phyloP scores from a whole-genome alignment of 441 rosid species.

The Pelargonium fulgidum region DNA sequence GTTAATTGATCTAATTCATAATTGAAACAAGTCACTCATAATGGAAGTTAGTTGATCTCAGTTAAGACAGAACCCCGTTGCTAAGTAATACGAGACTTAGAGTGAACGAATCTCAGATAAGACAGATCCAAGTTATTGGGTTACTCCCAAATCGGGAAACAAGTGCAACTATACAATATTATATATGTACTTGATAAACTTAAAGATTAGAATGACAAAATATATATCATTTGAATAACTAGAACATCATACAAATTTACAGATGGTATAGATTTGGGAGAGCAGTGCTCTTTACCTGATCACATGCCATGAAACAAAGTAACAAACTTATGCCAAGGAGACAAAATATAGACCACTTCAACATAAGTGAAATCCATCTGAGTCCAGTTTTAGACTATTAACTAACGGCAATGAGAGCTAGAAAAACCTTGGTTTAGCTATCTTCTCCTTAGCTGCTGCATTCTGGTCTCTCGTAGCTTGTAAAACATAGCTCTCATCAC shows the following conservation, averaged over 20 bases:
- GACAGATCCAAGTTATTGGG: too few relatives aligned
- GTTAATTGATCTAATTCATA: too few relatives aligned
- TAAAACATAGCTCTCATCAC: constrained; percentile 27
- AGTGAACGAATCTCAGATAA: too few relatives aligned
- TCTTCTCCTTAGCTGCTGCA: neutral
- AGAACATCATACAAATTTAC: constrained; percentile 2
- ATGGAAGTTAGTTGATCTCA: too few relatives aligned
- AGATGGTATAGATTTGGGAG: neutral
- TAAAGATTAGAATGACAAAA: neutral
- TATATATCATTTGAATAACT: neutral
- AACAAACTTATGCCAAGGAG: too few relatives aligned
- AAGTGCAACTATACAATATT: neutral
- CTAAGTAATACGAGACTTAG: too few relatives aligned
- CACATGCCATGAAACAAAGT: constrained; percentile 1
- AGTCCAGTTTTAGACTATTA: too few relatives aligned
- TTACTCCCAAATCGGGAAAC: too few relatives aligned
- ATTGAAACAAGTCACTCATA: too few relatives aligned
- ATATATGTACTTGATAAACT: neutral
- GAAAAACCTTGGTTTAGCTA: neutral
- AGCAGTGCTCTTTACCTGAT: neutral
- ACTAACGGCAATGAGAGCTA: neutral
- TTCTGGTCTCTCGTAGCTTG: neutral
- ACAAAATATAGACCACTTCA: neutral
- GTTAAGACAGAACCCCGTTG: too few relatives aligned
- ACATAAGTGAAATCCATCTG: too few relatives aligned